Evolutionary conservation across 495 filamentous ascomycete genomes (phyloP).

Genomic region (Trichodelitschia bisporula): DNA sequence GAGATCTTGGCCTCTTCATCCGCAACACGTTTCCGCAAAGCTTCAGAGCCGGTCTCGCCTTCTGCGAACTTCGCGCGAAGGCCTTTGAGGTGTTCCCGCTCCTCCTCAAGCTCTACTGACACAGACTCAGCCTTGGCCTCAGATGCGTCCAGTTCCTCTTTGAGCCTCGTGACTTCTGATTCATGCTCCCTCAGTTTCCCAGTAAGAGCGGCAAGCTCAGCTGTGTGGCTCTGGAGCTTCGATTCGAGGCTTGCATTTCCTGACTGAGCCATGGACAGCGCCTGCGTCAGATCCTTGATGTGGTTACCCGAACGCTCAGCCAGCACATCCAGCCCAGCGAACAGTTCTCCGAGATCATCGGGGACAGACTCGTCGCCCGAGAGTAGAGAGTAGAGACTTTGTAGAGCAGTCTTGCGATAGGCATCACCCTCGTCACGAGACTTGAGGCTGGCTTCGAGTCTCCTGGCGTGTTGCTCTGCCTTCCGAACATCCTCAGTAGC

Average conservation of each 20-base stretch:
- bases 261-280: slow-evolving; percentile 14
- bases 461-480: slow-evolving; percentile 18
- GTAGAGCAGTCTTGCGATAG: slow-evolving; percentile 29
- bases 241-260: slow-evolving; percentile 14
- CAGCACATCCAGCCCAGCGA: slow-evolving; percentile 34
- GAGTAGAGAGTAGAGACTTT: slow-evolving; percentile 35
- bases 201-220: slow-evolving; percentile 6
- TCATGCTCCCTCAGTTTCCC: slow-evolving; percentile 3
- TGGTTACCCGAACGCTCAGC: slow-evolving; percentile 13
- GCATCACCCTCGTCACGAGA: slow-evolving; percentile 25
- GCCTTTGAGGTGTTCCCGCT: slow-evolving; percentile 34
- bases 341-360: slow-evolving; percentile 29
- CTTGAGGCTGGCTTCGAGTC: slow-evolving; percentile 21
- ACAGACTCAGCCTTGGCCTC: slow-evolving; percentile 30
- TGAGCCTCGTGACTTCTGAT: slow-evolving; percentile 11
- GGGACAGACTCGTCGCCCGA: slow-evolving; percentile 29
- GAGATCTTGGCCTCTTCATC: slow-evolving; percentile 42
- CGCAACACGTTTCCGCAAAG: slow-evolving; percentile 39
- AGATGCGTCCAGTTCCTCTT: slow-evolving; percentile 25
- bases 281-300: slow-evolving; percentile 13
- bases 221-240: slow-evolving; percentile 8
- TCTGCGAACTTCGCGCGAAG: slow-evolving; percentile 45
- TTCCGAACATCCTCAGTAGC: slow-evolving; percentile 31
- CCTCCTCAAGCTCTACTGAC: slow-evolving; percentile 37
- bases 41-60: slow-evolving; percentile 59